phyloP scores from a whole-genome alignment of 2,329 filamentous ascomycete genomes.

The Trichoderma koningii region DNA sequence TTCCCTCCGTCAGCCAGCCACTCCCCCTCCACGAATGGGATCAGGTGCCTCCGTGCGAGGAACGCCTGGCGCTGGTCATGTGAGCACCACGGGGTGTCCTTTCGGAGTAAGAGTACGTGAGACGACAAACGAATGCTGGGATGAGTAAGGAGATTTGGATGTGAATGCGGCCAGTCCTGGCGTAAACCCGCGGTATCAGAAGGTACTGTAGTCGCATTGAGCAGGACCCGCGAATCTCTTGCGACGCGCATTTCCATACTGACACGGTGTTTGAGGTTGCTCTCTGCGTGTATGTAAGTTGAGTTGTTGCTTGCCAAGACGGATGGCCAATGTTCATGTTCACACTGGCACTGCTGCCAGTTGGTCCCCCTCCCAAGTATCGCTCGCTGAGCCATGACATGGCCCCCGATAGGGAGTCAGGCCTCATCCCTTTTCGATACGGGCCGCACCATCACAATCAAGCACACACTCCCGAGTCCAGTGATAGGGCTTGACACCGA shows the following conservation, averaged over 20 bases:
- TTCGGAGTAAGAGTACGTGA: not conserved
- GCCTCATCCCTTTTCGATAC: constrained; percentile 14
- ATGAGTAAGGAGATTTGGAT: not conserved
- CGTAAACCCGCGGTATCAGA: too few species aligned
- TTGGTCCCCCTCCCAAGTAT: constrained; percentile 4
- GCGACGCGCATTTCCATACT: too few species aligned
- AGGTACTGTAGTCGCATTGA: too few species aligned
- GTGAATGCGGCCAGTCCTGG: not conserved
- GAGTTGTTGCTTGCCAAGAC: too few species aligned
- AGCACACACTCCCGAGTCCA: not conserved
- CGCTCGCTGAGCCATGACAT: constrained; percentile 1
- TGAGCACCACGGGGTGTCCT: not conserved
- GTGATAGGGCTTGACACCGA: constrained; percentile 11
- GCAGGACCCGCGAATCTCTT: too few species aligned
- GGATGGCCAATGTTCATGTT: too few species aligned
- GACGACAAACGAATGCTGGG: not conserved
- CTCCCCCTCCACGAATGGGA: constrained; percentile 23
- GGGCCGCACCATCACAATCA: too few species aligned
- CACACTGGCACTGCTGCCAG: too few species aligned
- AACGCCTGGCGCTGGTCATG: constrained; percentile 22
- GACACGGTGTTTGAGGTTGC: too few species aligned
- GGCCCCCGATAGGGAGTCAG: constrained; percentile 12
- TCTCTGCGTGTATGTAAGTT: too few species aligned
- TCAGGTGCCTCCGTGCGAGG: constrained; percentile 27
- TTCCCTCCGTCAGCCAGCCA: constrained; percentile 20